Percentiles rank a stretch among this genome's conserved stretches.
Conservation (phyloP, 2,329 filamentous ascomycete species). For the Aureobasidium lini region DNA sequence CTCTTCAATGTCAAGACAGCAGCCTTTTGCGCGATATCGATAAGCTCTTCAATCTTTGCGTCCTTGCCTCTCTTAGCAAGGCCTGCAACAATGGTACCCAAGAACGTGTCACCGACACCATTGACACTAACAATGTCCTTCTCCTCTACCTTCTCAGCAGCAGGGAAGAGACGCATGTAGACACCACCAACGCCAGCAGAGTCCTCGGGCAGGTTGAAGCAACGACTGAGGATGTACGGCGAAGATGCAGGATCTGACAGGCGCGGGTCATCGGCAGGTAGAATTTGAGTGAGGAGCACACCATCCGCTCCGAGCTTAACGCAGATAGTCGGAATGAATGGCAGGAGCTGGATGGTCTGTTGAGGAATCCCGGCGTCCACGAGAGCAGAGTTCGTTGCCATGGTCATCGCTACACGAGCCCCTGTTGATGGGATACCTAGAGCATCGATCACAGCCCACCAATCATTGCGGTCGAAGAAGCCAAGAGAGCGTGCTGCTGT, state of each 20-base stretch:
- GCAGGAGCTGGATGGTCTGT: conserved; percentile 74
- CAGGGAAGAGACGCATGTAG: conserved; percentile 68
- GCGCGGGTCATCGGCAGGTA: conserved; percentile 60
- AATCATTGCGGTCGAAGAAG: conserved; percentile 61
- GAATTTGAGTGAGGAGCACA: conserved; percentile 65
- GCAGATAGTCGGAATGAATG: conserved; percentile 76
- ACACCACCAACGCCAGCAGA: conserved; percentile 60
- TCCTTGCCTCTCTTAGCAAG: conserved; percentile 48
- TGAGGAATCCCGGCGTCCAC: conserved; percentile 78
- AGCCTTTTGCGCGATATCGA: conserved; percentile 75
- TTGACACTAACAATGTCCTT: conserved; percentile 80
- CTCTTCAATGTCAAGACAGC: conserved; percentile 73
- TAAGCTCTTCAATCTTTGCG: conserved; percentile 51
- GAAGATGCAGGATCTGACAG: conserved; percentile 56
- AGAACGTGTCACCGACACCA: conserved; percentile 87
- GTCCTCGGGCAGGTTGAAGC: conserved; percentile 41
- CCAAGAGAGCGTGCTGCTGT: conserved; percentile 56
- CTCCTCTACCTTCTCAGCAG: conserved; percentile 52
- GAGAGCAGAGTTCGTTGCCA: conserved; percentile 57
- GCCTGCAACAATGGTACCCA: conserved; percentile 76
- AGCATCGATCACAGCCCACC: conserved; percentile 74
- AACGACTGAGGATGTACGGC: conserved; percentile 63
- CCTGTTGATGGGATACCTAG: conserved; percentile 65
- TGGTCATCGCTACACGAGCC: conserved; percentile 63
- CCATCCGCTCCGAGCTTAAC: conserved; percentile 75